Percentiles rank a stretch among this genome's conserved stretches.
Conservation (phyloP, 768 basidiomycete species). For the Pleurotus pulmonarius region DNA sequence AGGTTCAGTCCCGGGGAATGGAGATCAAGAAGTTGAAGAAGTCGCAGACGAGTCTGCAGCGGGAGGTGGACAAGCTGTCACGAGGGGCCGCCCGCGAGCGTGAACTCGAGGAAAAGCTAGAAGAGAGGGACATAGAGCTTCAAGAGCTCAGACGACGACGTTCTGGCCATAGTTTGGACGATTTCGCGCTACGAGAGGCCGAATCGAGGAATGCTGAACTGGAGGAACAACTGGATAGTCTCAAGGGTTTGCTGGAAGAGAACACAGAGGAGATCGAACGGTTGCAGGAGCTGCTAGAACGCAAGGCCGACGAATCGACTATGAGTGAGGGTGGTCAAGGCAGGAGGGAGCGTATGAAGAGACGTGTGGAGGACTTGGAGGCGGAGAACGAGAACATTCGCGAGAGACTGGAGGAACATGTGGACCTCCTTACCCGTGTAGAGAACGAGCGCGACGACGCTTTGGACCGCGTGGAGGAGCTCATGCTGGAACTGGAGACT, state of each 20-base stretch:
- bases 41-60: conserved; percentile 78
- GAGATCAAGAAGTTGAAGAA: conserved; percentile 93
- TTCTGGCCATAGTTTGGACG: conserved; percentile 34
- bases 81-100: conserved; percentile 54
- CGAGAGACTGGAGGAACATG: conserved; percentile 53
- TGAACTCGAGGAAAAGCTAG: conserved; percentile 74
- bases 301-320: conserved; percentile 38
- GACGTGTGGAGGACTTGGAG: conserved; percentile 55
- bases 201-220: conserved; percentile 65
- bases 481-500: conserved; percentile 66
- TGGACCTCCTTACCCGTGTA: conserved; percentile 46
- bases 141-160: conserved; percentile 58
- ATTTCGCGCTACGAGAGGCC: conserved; percentile 48
- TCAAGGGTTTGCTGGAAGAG: conserved; percentile 68
- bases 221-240: conserved; percentile 71
- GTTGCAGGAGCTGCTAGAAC: conserved; percentile 65
- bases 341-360: conserved; percentile 39
- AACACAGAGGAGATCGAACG: conserved; percentile 82
- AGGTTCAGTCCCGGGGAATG: conserved; percentile 83
- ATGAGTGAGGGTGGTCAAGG: conserved; percentile 36
- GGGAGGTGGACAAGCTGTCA: conserved; percentile 70
- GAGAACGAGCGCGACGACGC: conserved; percentile 76
- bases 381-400: conserved; percentile 62
- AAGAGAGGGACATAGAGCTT: conserved; percentile 69
- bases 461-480: conserved; percentile 57